phyloP scores from a whole-genome alignment of 1,284 basidiomycete species.

The Laetiporus sulphureus region DNA sequence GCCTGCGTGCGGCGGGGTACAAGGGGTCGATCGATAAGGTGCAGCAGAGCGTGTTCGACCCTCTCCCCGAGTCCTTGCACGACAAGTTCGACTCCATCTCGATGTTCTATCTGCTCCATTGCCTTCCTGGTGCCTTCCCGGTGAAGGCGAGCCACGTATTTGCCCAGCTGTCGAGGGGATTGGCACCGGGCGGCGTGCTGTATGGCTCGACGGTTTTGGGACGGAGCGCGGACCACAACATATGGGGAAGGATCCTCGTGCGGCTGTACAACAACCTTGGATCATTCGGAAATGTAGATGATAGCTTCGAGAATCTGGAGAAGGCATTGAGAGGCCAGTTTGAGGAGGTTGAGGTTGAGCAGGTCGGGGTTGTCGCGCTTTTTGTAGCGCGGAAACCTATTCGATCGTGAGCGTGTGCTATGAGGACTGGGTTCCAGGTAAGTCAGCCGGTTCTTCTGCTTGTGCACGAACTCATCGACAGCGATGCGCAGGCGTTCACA shows the following conservation, averaged over 20 bases:
- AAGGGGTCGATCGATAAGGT: constrained; percentile 13
- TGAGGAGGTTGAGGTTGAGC: constrained; percentile 15
- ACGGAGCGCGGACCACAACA: constrained; percentile 14
- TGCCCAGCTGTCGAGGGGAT: constrained; percentile 8
- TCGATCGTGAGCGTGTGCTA: not conserved
- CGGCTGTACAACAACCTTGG: constrained; percentile 15
- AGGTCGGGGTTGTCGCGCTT: constrained; percentile 17
- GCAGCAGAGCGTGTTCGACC: constrained; percentile 15
- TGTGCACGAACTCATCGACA: no score
- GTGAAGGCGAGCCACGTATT: constrained; percentile 14
- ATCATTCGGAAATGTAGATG: constrained; percentile 16
- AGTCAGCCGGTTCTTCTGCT: no score
- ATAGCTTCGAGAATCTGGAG: constrained; percentile 13
- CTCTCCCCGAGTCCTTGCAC: constrained; percentile 10
- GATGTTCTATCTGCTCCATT: constrained; percentile 21
- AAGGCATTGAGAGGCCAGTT: constrained; percentile 14
- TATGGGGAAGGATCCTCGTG: constrained; percentile 15
- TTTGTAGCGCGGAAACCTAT: constrained; percentile 13
- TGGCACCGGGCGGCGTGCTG: constrained; percentile 15
- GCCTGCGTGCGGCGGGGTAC: constrained; percentile 14
- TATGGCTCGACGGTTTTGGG: constrained; percentile 21
- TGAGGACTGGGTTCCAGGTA: no score
- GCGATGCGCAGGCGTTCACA: no score
- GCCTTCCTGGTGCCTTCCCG: constrained; percentile 18
- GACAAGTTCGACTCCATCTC: constrained; percentile 18